phyloP scores from a whole-genome alignment of 2,329 filamentous ascomycete genomes.

The Hypoxylon sp. region DNA sequence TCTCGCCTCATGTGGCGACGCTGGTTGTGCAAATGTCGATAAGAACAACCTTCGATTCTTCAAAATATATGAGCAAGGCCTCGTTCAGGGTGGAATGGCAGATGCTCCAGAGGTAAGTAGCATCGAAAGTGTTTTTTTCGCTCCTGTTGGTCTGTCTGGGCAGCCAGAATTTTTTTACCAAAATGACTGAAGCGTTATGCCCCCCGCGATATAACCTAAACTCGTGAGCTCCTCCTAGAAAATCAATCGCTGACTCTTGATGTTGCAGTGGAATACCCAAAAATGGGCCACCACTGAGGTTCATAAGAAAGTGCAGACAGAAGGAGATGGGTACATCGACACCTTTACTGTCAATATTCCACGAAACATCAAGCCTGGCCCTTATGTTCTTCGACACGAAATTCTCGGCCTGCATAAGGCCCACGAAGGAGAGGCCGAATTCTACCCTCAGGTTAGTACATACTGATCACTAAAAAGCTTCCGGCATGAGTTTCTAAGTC shows the following conservation, averaged over 20 bases:
- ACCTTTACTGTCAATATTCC: conserved; percentile 51
- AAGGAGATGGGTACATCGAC: conserved; percentile 64
- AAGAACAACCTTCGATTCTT: conserved; percentile 54
- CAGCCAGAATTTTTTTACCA: too few relatives aligned
- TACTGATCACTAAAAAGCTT: neutral
- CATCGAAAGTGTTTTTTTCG: too few relatives aligned
- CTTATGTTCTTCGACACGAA: conserved; percentile 50
- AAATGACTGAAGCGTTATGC: too few relatives aligned
- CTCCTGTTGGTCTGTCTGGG: too few relatives aligned
- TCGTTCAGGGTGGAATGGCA: conserved; percentile 50
- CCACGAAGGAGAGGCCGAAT: conserved; percentile 42
- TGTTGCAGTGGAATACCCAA: conserved; percentile 58
- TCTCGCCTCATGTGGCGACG: conserved; percentile 55
- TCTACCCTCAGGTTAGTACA: conserved; percentile 48
- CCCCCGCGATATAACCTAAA: too few relatives aligned
- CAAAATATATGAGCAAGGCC: conserved; percentile 52
- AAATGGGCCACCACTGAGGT: conserved; percentile 61
- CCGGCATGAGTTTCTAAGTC: conserved; percentile 4
- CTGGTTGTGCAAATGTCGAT: conserved; percentile 52
- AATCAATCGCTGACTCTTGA: too few relatives aligned
- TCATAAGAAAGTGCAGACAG: conserved; percentile 59
- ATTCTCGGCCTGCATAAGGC: conserved; percentile 51
- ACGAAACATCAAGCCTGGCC: conserved; percentile 53
- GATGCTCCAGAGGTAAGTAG: conserved; percentile 55
- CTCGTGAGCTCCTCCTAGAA: too few relatives aligned